Conservation (phyloP, 495 filamentous ascomycete species). For the Astrothelium subdiscretum region DNA sequence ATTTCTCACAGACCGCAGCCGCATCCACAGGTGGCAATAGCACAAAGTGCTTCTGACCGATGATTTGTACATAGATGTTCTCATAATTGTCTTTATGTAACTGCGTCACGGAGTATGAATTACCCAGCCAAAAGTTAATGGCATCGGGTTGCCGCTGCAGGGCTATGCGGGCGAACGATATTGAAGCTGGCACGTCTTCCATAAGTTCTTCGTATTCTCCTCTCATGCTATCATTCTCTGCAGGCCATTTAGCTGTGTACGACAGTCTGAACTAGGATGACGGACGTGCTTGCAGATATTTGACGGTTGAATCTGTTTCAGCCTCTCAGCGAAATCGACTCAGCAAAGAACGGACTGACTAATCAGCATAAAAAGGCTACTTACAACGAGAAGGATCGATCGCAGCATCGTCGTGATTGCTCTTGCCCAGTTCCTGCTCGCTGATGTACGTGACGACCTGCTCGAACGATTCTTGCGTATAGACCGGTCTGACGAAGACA, state of each 20-base stretch:
- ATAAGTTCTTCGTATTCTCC: constrained; percentile 52
- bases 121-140: constrained; percentile 71
- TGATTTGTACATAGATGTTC: constrained; percentile 65
- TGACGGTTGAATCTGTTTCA: constrained; percentile 13
- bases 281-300: constrained; percentile 40
- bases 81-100: constrained; percentile 73
- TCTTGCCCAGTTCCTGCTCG: constrained; percentile 5
- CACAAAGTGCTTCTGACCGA: constrained; percentile 58
- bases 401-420: neutral
- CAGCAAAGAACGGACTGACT: neutral
- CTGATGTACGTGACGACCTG: constrained; percentile 25
- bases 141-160: constrained; percentile 52
- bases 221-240: constrained; percentile 66
- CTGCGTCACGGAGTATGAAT: constrained; percentile 48
- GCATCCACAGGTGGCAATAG: constrained; percentile 54
- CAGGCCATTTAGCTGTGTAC: neutral
- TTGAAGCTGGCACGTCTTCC: constrained; percentile 39
- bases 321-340: neutral
- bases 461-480: constrained; percentile 26
- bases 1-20: constrained; percentile 49
- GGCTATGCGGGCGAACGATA: constrained; percentile 57
- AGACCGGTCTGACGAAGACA: constrained; percentile 42
- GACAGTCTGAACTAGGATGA: neutral
- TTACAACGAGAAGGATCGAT: neutral
- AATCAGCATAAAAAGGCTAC: neutral